A percentile compares a stretch with the other conserved stretches of the same genome.
These are phyloP conservation scores for Scytalidium lignicola DNA, from an alignment of 2,329 filamentous ascomycete species.

Conservation along the genomic window DNA sequence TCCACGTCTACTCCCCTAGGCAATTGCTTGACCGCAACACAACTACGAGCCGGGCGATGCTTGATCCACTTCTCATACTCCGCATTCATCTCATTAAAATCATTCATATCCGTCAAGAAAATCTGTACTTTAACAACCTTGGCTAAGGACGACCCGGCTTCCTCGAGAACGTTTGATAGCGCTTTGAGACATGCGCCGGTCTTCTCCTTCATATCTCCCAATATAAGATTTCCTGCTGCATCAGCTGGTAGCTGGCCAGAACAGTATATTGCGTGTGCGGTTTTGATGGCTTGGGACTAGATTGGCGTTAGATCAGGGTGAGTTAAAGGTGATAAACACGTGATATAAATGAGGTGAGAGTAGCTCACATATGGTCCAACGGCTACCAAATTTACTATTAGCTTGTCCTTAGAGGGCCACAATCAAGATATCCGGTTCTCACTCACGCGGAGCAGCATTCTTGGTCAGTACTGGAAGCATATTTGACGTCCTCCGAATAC, in stretches of 20 bases:
- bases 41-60: conserved; percentile 83
- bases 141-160: conserved; percentile 70
- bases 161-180: conserved; percentile 75
- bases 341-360: conserved; percentile 1
- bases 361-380: conserved; percentile 55
- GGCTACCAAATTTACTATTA: conserved; percentile 34
- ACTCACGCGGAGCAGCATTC: conserved; percentile 47
- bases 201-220: conserved; percentile 59
- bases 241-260: conserved; percentile 43
- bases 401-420: not conserved
- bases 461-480: conserved; percentile 48
- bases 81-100: conserved; percentile 83
- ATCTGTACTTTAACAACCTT: conserved; percentile 89
- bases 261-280: conserved; percentile 59
- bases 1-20: conserved; percentile 84
- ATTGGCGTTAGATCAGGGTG: not conserved
- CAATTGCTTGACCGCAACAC: conserved; percentile 83
- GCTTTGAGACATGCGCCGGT: conserved; percentile 65
- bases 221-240: conserved; percentile 24
- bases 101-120: conserved; percentile 86
- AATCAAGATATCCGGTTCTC: conserved; percentile 37
- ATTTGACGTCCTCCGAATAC: conserved; percentile 33
- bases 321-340: too few relatives aligned
- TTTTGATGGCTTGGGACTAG: conserved; percentile 64
- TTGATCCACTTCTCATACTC: conserved; percentile 80